phyloP scores from a whole-genome alignment of 192 early-diverging fungal species.

The Podila horticola region DNA sequence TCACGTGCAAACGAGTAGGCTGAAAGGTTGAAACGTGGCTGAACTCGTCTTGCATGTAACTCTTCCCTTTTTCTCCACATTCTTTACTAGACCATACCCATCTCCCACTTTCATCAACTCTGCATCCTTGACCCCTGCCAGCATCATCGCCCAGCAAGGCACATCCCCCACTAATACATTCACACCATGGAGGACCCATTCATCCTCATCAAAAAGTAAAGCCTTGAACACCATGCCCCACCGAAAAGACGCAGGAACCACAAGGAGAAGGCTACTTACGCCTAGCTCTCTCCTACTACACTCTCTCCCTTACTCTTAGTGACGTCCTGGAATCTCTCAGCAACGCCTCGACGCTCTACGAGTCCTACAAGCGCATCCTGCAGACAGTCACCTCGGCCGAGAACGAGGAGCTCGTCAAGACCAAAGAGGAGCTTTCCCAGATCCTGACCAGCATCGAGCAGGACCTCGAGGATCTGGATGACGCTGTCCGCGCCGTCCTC shows the following conservation, averaged over 20 bases:
- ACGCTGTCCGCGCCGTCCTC: conserved; percentile 56
- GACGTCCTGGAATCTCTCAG: conserved; percentile 56
- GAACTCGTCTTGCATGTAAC: too few species aligned
- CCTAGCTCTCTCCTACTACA: background rate
- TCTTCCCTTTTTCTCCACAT: too few species aligned
- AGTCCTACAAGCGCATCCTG: conserved; percentile 64
- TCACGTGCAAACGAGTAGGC: too few species aligned
- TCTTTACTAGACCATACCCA: too few species aligned
- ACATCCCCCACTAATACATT: background rate
- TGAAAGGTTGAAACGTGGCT: too few species aligned
- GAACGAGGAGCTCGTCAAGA: conserved; percentile 65
- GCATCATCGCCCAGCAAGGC: background rate
- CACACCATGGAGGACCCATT: conserved; percentile 47
- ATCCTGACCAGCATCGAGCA: conserved; percentile 54
- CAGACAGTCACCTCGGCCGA: conserved; percentile 62
- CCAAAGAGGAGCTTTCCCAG: conserved; percentile 60
- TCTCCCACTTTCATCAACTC: background rate
- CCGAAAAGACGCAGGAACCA: too few species aligned
- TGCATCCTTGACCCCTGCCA: background rate
- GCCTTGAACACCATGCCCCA: background rate
- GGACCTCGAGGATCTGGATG: conserved; percentile 65
- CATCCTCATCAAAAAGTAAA: conserved; percentile 53
- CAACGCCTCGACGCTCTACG: conserved; percentile 54
- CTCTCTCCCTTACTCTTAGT: conserved; percentile 29
- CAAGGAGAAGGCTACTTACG: too few species aligned